phyloP scores from a whole-genome alignment of 352 stramenopile genomes.

The Elongisporangium undulatum region DNA sequence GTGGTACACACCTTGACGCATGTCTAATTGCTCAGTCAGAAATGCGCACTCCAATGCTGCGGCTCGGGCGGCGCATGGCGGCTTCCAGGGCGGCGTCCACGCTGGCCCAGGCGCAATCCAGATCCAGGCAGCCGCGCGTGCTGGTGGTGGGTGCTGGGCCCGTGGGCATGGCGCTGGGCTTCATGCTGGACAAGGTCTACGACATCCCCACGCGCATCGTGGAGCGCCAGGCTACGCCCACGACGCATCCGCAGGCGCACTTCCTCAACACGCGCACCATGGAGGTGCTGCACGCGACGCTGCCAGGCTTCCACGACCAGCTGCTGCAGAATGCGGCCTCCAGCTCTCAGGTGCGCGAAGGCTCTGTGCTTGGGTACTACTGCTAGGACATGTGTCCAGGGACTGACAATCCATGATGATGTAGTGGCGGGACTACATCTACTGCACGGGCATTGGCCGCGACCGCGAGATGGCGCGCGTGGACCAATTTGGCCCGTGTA shows the following conservation, averaged over 20 bases:
- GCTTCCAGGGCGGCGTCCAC: neutral
- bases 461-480: conserved; percentile 65
- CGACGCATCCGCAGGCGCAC: conserved; percentile 91
- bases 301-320: conserved; percentile 70
- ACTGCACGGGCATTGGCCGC: conserved; percentile 70
- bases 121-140: conserved; percentile 32
- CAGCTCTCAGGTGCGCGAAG: conserved; percentile 47
- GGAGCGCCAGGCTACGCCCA: conserved; percentile 69
- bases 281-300: conserved; percentile 87
- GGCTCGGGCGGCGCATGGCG: conserved; percentile 8
- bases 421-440: conserved; percentile 85
- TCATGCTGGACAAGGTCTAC: conserved; percentile 69
- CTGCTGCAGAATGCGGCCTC: conserved; percentile 56
- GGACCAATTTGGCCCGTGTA: conserved; percentile 75
- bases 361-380: neutral
- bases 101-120: neutral
- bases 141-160: conserved; percentile 73
- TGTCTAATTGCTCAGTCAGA: neutral
- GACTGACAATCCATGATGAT: neutral
- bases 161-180: conserved; percentile 61
- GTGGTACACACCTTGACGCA: neutral
- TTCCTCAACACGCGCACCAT: conserved; percentile 94
- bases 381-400: neutral
- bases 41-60: neutral
- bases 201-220: conserved; percentile 64